phyloP scores from a whole-genome alignment of 352 stramenopile genomes.

The Globisporangium radiosum region DNA sequence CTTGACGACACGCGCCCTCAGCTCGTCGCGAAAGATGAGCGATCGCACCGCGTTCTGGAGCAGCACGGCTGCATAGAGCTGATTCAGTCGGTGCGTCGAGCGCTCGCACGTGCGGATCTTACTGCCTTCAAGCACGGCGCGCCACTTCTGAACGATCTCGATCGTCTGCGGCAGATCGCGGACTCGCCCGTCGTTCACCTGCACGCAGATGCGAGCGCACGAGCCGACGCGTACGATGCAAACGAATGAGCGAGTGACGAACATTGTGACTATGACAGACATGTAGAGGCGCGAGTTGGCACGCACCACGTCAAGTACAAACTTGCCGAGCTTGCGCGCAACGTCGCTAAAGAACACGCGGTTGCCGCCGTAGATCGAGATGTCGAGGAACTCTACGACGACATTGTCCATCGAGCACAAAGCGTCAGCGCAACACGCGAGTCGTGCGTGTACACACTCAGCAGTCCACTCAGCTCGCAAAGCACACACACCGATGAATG shows the following conservation, averaged over 20 bases:
- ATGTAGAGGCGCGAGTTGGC: background rate
- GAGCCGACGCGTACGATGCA: background rate
- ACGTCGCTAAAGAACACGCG: slow-evolving; percentile 57
- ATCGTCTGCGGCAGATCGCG: slow-evolving; percentile 40
- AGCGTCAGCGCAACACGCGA: background rate
- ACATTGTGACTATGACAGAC: no score
- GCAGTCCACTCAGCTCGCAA: background rate
- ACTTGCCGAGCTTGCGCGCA: slow-evolving; percentile 46
- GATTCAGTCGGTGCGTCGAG: slow-evolving; percentile 38
- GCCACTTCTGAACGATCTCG: slow-evolving; percentile 50
- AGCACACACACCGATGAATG: slow-evolving; percentile 37
- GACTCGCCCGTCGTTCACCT: slow-evolving; percentile 38
- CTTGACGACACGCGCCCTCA: slow-evolving; percentile 41
- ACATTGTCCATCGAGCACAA: background rate
- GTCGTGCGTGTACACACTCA: background rate
- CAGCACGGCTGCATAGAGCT: slow-evolving; percentile 46
- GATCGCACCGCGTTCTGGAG: slow-evolving; percentile 46
- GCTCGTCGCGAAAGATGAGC: slow-evolving; percentile 55
- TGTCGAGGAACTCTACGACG: slow-evolving; percentile 32
- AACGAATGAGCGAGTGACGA: slow-evolving; percentile 3
- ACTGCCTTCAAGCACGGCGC: slow-evolving; percentile 32
- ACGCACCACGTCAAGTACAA: slow-evolving; percentile 48
- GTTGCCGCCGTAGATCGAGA: slow-evolving; percentile 45
- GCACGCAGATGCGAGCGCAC: no score
- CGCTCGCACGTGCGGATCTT: slow-evolving; percentile 50